Base-by-base conservation (phyloP, 495 filamentous ascomycete species). In the Entonaema liquescens region DNA sequence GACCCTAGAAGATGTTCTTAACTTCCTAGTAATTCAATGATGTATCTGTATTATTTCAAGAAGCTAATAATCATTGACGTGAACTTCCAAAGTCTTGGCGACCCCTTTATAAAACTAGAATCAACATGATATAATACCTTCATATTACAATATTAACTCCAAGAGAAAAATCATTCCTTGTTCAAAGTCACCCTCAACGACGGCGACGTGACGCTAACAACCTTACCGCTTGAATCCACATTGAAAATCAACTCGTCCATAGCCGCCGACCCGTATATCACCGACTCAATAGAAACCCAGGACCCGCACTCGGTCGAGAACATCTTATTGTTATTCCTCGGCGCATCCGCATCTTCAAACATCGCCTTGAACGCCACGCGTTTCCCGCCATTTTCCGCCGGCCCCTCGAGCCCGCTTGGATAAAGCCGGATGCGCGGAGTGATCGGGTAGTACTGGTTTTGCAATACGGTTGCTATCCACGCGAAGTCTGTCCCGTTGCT, bases 401-500 rank as follows among this genome's bases (percentile, higher is more conserved):
- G 49, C 2, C 75, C 69, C 58, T 81, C 77, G 15, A 84, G 71
- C 0, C 80, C 81, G 0, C 81, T 81, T 6, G 82, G 82, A 54
- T 85, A 86, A 1, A 86, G 73, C 6, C 81, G 60, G 9, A 82
- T 77, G 35, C 72, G 77, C 19, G 59, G 79, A 6, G 61, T 77
- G 56, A 62, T 44, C 31, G 79, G 74, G 31, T 72, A 35, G 28
- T 74, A 71, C 13, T 72, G 72, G 47, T 71, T 71, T 62, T 82
- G 71, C 19, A 77, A 64, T 0, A 80, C 72, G 0, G 74, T 76
- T 1, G 77, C 65, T 8, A 74, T 65, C 58, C 72, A 74, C 5
- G 80, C 62, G 49, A 85, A 79, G 62, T 84, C 78, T 8, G 83
- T 86, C 17, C 83, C 79, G 68, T 88, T 87, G 71, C 79, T 83